Evolutionary conservation across 495 filamentous ascomycete genomes (phyloP).

Genomic region (Bacidia rubella): DNA sequence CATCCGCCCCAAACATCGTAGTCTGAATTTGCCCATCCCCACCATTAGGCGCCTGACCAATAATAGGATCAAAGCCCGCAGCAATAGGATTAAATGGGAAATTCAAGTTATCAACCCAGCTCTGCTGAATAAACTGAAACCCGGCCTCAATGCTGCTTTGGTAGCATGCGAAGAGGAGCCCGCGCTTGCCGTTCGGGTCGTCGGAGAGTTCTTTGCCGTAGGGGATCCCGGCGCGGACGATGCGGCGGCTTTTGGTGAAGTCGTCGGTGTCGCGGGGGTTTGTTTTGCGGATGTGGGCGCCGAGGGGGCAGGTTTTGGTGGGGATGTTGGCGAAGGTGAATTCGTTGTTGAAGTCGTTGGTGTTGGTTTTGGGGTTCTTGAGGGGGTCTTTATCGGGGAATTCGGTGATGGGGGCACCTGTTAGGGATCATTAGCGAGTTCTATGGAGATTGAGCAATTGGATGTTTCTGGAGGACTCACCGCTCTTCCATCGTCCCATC

Average conservation of each 20-base stretch:
- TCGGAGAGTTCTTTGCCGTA: constrained; percentile 28
- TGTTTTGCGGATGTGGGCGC: constrained; percentile 31
- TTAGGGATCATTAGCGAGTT: background rate
- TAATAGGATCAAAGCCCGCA: constrained; percentile 26
- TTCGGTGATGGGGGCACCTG: constrained; percentile 25
- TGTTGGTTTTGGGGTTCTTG: constrained; percentile 14
- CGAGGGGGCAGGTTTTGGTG: constrained; percentile 26
- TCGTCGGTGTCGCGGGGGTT: constrained; percentile 21
- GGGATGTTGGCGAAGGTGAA: constrained; percentile 8
- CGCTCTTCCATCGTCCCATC: constrained; percentile 31
- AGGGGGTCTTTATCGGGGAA: constrained; percentile 20
- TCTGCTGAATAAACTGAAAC: constrained; percentile 27
- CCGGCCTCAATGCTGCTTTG: constrained; percentile 27
- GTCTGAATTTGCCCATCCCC: background rate
- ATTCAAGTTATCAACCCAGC: constrained; percentile 14
- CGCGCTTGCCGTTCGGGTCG: constrained; percentile 17
- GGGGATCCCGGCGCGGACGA: constrained; percentile 29
- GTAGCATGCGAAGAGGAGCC: constrained; percentile 30
- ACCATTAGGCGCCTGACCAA: constrained; percentile 16
- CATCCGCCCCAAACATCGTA: background rate
- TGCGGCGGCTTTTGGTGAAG: constrained; percentile 16
- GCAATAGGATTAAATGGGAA: constrained; percentile 13
- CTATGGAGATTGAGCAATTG: background rate
- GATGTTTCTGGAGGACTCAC: constrained; percentile 19
- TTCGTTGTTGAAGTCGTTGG: constrained; percentile 17